Percentiles rank a stretch among this genome's conserved stretches.
Conservation (phyloP, 306 rosid genomes). For the Malus domestica region ASM211411v1 NC_041790.1:13704501-13705000, state of each 20-base stretch:
- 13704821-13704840: constrained; percentile 22
- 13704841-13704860: constrained; percentile 26
- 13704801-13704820: constrained; percentile 32
- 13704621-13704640: background rate
- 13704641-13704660: constrained; percentile 31
- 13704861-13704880: constrained; percentile 43
- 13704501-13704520: too few relatives aligned
- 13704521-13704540: too few relatives aligned
- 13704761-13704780: constrained; percentile 16
- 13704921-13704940: constrained; percentile 23
- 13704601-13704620: too few relatives aligned
- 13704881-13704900: constrained; percentile 21
- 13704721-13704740: constrained; percentile 38
- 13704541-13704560: too few relatives aligned
- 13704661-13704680: constrained; percentile 45
- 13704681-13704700: constrained; percentile 46
- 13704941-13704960: constrained; percentile 28
- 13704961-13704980: constrained; percentile 9
- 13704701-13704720: constrained; percentile 9
- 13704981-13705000: accelerated
- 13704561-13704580: too few relatives aligned
- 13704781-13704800: constrained; percentile 20
- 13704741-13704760: constrained; percentile 45
- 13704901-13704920: constrained; percentile 35
- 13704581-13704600: too few relatives aligned